Evolutionary conservation across 2,329 filamentous ascomycete species (phyloP).

Genomic region (Trichophaea hybrida): DNA sequence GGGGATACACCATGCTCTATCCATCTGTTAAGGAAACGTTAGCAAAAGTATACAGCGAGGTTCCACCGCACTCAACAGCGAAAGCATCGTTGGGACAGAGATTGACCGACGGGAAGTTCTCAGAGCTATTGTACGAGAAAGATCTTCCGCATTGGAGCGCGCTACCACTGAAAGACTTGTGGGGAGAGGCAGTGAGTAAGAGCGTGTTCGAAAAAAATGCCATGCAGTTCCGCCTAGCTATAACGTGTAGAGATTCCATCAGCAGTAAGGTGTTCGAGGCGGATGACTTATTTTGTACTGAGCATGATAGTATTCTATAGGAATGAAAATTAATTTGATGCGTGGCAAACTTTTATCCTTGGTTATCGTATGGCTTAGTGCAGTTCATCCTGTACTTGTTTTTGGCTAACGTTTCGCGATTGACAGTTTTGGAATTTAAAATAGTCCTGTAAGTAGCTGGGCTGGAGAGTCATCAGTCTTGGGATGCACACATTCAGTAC

Average conservation of each 20-base stretch:
- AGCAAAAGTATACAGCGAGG: slow-evolving; percentile 18
- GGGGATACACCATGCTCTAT: slow-evolving; percentile 69
- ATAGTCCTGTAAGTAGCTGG: no score
- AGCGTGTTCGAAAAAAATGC: slow-evolving; percentile 11
- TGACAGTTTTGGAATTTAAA: no score
- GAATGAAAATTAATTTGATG: not conserved
- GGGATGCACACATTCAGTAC: no score
- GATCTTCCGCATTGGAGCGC: slow-evolving; percentile 12
- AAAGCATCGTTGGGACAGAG: not conserved
- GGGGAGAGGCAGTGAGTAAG: slow-evolving; percentile 8
- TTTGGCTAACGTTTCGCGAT: no score
- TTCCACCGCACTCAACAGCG: slow-evolving; percentile 12
- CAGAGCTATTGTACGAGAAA: slow-evolving; percentile 8
- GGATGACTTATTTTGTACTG: slow-evolving; percentile 18
- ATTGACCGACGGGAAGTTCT: slow-evolving; percentile 13
- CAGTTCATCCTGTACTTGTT: no score
- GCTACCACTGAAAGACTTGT: slow-evolving; percentile 14
- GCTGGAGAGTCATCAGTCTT: no score
- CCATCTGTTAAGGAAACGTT: slow-evolving; percentile 40
- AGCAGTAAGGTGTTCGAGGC: not conserved
- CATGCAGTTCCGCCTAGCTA: slow-evolving; percentile 6
- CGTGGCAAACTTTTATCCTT: not conserved
- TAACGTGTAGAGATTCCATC: slow-evolving; percentile 6
- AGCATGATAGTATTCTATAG: slow-evolving; percentile 1
- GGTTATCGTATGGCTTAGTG: no score